Evolutionary conservation across 495 filamentous ascomycete species (phyloP).

Genomic region (Penicillium goetzii): DNA sequence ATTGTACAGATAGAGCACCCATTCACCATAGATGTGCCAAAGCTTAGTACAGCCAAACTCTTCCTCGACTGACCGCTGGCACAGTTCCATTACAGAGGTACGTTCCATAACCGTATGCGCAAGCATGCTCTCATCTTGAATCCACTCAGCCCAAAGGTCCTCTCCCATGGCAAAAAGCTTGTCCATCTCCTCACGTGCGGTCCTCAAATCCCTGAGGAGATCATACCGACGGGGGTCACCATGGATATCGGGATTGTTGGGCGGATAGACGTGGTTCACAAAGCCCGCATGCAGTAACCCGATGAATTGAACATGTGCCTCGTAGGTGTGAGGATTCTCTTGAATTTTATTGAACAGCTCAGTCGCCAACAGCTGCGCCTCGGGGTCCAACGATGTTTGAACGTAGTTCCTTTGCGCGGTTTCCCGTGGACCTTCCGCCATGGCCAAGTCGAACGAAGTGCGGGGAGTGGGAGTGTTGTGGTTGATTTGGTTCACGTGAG

Average conservation of each 20-base stretch:
- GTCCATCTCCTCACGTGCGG: conserved; percentile 67
- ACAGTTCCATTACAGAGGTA: conserved; percentile 81
- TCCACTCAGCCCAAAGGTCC: conserved; percentile 66
- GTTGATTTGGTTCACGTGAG: conserved; percentile 53
- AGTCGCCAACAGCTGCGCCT: conserved; percentile 57
- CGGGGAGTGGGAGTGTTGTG: conserved; percentile 57
- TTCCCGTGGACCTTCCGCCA: conserved; percentile 57
- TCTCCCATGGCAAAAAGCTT: conserved; percentile 69
- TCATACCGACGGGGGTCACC: conserved; percentile 57
- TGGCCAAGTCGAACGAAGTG: conserved; percentile 59
- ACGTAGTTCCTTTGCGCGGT: conserved; percentile 53
- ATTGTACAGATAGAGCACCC: conserved; percentile 74
- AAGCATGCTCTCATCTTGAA: conserved; percentile 64
- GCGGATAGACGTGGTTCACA: conserved; percentile 55
- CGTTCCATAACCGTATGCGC: conserved; percentile 65
- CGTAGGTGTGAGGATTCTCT: conserved; percentile 66
- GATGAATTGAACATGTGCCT: conserved; percentile 67
- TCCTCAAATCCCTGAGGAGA: conserved; percentile 62
- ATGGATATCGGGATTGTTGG: conserved; percentile 50
- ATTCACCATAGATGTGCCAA: conserved; percentile 89
- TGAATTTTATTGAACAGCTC: conserved; percentile 58
- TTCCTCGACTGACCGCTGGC: conserved; percentile 75
- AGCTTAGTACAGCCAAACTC: conserved; percentile 83
- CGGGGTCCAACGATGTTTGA: conserved; percentile 55
- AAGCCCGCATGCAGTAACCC: conserved; percentile 67